A percentile compares a stretch with the other conserved stretches of the same genome.
phyloP scores from a whole-genome alignment of 140 eudicot genomes.

The Erigeron philadelphicus region DNA sequence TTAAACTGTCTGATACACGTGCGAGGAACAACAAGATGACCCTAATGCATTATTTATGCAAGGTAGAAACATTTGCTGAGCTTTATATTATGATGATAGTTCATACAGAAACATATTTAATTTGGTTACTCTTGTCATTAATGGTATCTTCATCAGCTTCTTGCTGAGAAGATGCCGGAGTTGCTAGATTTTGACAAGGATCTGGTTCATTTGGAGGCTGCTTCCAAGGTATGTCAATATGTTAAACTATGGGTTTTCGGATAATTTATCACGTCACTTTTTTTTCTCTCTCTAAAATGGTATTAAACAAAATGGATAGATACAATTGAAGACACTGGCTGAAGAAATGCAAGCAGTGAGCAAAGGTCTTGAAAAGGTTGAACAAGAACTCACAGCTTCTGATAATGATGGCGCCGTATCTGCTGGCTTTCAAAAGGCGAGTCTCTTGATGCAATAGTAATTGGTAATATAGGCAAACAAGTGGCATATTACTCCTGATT shows the following conservation, averaged over 20 bases:
- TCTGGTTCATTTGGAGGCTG: constrained; percentile 83
- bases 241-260: background rate
- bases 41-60: constrained; percentile 94
- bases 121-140: constrained; percentile 23
- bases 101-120: background rate
- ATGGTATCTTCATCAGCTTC: constrained; percentile 45
- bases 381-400: constrained; percentile 89
- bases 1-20: constrained; percentile 92
- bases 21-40: constrained; percentile 98
- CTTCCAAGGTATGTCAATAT: constrained; percentile 67
- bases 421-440: constrained; percentile 75
- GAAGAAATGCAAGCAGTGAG: constrained; percentile 99
- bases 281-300: background rate
- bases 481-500: background rate
- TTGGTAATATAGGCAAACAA: background rate
- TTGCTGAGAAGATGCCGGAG: constrained; percentile 93
- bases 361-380: constrained; percentile 99
- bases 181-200: constrained; percentile 90
- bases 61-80: constrained; percentile 45
- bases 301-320: constrained; percentile 35
- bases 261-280: background rate
- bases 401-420: constrained; percentile 87
- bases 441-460: background rate
- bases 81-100: background rate
- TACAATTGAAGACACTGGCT: constrained; percentile 91